These are phyloP conservation scores for Aspergillus felis DNA, from an alignment of 2,329 filamentous ascomycete genomes.

Conservation along the genomic window DNA sequence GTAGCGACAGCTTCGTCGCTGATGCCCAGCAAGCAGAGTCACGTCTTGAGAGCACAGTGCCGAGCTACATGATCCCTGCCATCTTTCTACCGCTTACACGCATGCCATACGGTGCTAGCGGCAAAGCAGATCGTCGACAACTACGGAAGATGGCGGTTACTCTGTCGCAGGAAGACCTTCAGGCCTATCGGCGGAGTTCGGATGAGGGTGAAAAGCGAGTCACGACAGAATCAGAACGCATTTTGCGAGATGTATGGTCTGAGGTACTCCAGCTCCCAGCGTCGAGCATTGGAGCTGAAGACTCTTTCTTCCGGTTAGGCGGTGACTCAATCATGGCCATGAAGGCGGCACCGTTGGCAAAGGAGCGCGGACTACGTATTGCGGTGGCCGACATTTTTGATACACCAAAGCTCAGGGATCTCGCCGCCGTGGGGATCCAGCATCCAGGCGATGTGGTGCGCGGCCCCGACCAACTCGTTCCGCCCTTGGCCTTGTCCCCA, in stretches of 20 bases:
- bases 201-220: background rate
- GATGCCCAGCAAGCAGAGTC: conserved; percentile 3
- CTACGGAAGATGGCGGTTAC: conserved; percentile 19
- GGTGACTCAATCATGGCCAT: conserved; percentile 25
- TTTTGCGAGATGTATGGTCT: conserved; percentile 9
- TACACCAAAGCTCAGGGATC: too few species aligned
- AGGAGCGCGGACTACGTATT: too few species aligned
- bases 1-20: conserved; percentile 8
- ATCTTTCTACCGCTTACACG: conserved; percentile 36
- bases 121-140: conserved; percentile 37
- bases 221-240: conserved; percentile 4
- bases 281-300: conserved; percentile 8
- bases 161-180: conserved; percentile 3
- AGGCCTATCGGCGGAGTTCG: background rate
- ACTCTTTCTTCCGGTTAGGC: conserved; percentile 22
- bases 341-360: background rate
- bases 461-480: too few species aligned
- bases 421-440: too few species aligned
- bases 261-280: conserved; percentile 5
- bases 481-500: too few species aligned
- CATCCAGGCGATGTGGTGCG: too few species aligned
- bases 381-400: too few species aligned
- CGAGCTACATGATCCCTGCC: conserved; percentile 32
- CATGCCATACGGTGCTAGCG: conserved; percentile 37
- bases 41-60: conserved; percentile 10